These are phyloP conservation scores for Neocatenulostroma microsporum DNA, from an alignment of 2,329 filamentous ascomycete species.

Conservation along the genomic window DNA sequence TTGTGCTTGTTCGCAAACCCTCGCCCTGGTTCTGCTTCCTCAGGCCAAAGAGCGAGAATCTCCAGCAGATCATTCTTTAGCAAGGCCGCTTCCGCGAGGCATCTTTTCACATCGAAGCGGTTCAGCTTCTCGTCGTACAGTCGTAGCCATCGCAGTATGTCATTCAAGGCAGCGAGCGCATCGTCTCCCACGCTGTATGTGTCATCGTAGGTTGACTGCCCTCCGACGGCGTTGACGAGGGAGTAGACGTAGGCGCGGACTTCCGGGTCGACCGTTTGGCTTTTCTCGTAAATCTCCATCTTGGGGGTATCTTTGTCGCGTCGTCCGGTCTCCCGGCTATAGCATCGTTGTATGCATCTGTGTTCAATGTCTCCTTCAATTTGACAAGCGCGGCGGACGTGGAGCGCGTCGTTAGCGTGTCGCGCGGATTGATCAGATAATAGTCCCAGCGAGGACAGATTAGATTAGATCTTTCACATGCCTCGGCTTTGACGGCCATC, in stretches of 20 bases:
- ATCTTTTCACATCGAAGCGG: slow-evolving; percentile 88
- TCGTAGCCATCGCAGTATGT: slow-evolving; percentile 91
- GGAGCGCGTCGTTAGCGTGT: too few relatives aligned
- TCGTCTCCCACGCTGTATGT: slow-evolving; percentile 86
- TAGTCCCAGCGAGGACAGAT: too few relatives aligned
- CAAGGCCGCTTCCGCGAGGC: slow-evolving; percentile 85
- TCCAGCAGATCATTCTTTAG: slow-evolving; percentile 82
- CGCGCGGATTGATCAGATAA: too few relatives aligned
- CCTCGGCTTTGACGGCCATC: slow-evolving; percentile 1
- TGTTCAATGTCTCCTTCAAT: not conserved
- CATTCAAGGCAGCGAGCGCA: slow-evolving; percentile 80
- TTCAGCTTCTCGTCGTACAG: slow-evolving; percentile 71
- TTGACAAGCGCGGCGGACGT: not conserved
- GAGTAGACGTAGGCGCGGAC: slow-evolving; percentile 90
- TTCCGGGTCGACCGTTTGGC: slow-evolving; percentile 66
- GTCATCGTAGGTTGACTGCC: slow-evolving; percentile 26
- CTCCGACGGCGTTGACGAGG: slow-evolving; percentile 73
- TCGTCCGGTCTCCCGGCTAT: not conserved
- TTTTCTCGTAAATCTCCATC: slow-evolving; percentile 24
- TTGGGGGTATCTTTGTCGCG: too few relatives aligned
- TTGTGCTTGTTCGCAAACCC: slow-evolving; percentile 71
- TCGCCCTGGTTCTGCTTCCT: slow-evolving; percentile 58
- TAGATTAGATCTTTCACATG: slow-evolving; percentile 1
- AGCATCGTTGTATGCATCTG: too few relatives aligned
- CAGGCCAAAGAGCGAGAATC: slow-evolving; percentile 76